These are phyloP conservation scores for Xerophyta viscosa DNA, from an alignment of 106 monocot genomes.

Conservation along the genomic window DNA sequence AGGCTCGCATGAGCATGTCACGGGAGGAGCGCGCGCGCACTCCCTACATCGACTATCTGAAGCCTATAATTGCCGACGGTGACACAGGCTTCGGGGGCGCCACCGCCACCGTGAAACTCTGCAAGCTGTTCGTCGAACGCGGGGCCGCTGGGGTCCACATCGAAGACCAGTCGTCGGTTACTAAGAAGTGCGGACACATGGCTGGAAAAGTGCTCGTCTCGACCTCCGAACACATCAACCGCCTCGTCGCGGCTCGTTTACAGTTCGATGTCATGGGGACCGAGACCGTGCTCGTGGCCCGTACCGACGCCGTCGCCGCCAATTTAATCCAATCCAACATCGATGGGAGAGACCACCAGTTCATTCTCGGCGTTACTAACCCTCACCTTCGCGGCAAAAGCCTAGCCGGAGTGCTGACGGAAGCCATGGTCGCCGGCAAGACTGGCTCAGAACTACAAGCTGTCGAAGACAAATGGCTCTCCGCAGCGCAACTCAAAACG, in stretches of 20 bases:
- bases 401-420: conserved; percentile 37
- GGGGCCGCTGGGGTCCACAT: conserved; percentile 91
- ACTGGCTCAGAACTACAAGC: conserved; percentile 61
- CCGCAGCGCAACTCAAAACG: conserved; percentile 56
- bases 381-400: conserved; percentile 31
- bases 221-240: conserved; percentile 68
- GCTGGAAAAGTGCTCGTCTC: conserved; percentile 86
- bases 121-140: conserved; percentile 94
- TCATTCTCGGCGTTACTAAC: conserved; percentile 82
- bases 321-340: conserved; percentile 85
- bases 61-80: conserved; percentile 88
- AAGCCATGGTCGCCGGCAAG: conserved; percentile 48
- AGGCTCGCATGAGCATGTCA: conserved; percentile 65
- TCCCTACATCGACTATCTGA: conserved; percentile 75
- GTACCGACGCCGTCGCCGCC: conserved; percentile 81
- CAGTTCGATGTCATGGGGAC: conserved; percentile 94
- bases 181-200: conserved; percentile 99
- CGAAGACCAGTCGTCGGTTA: conserved; percentile 85
- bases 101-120: conserved; percentile 91
- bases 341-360: conserved; percentile 82
- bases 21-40: conserved; percentile 48
- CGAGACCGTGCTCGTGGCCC: conserved; percentile 75
- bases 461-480: conserved; percentile 58
- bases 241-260: conserved; percentile 77
- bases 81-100: conserved; percentile 87